Percentiles rank a stretch among this genome's conserved stretches.
phyloP scores from a whole-genome alignment of 139 green algal genomes.

The Chlorella sp. region DNA sequence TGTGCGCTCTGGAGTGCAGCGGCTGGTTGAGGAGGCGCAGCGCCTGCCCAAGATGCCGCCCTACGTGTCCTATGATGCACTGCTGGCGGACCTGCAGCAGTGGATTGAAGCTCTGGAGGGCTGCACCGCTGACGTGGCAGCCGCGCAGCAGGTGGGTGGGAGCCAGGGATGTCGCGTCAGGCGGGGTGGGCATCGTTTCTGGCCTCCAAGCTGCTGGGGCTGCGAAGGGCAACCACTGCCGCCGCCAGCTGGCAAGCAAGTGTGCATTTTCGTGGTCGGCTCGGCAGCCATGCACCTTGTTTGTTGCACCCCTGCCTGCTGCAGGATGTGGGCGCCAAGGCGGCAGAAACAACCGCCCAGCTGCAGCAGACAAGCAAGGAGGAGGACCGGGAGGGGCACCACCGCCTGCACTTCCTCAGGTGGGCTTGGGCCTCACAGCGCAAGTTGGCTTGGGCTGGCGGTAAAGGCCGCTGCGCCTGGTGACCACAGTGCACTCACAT shows the following conservation, averaged over 20 bases:
- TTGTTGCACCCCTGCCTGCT: too few species aligned
- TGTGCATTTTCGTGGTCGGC: too few species aligned
- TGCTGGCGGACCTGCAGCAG: constrained; percentile 2
- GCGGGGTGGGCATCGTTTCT: too few species aligned
- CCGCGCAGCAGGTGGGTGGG: not conserved
- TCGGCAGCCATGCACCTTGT: too few species aligned
- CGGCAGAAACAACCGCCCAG: not conserved
- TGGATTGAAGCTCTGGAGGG: not conserved
- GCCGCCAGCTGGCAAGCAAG: too few species aligned
- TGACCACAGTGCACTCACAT: too few species aligned
- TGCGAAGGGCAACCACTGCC: too few species aligned
- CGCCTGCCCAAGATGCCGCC: not conserved
- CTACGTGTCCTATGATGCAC: not conserved
- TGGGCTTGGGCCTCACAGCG: not conserved
- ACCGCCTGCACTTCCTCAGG: constrained; percentile 15
- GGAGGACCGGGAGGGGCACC: not conserved
- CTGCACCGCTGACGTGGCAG: not conserved
- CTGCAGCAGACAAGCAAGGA: not conserved
- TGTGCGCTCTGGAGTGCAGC: not conserved
- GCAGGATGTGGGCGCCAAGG: too few species aligned
- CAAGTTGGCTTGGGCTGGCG: too few species aligned
- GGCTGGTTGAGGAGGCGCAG: not conserved
- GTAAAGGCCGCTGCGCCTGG: too few species aligned
- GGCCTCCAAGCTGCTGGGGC: too few species aligned
- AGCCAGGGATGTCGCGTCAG: not conserved